A percentile compares a stretch with the other conserved stretches of the same genome.
Conservation (phyloP, 257 asterid species). For the Capsicum chinense region DNA sequence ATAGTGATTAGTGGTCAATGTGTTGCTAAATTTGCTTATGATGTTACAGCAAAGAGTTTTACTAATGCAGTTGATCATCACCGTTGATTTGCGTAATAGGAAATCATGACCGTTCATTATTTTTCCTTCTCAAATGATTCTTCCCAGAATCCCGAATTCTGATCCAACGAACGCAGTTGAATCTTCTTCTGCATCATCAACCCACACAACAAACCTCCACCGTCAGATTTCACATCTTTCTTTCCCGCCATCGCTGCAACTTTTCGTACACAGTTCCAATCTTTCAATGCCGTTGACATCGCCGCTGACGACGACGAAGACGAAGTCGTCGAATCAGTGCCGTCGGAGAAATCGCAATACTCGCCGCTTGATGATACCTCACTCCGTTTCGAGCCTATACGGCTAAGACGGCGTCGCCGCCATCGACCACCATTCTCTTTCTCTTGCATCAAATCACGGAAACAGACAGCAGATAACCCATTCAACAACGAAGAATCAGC, state of each 20-base stretch:
- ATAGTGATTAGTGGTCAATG: not conserved
- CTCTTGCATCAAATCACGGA: conserved; percentile 61
- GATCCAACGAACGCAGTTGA: conserved; percentile 64
- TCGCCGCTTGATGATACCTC: conserved; percentile 64
- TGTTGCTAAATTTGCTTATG: not conserved
- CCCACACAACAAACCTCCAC: conserved; percentile 74
- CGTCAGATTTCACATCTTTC: conserved; percentile 48
- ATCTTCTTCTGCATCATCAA: conserved; percentile 62
- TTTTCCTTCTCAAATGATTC: conserved; percentile 47
- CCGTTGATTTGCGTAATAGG: not conserved
- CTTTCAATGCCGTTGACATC: conserved; percentile 62
- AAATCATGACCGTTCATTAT: conserved; percentile 45
- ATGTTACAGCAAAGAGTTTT: not conserved
- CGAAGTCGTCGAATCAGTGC: conserved; percentile 68
- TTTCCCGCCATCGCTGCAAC: conserved; percentile 64
- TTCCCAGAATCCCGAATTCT: conserved; percentile 55
- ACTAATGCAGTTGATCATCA: not conserved
- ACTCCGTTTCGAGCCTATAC: conserved; percentile 68
- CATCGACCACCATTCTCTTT: conserved; percentile 45
- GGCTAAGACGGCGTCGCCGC: conserved; percentile 57
- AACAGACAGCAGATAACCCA: conserved; percentile 64
- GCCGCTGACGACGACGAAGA: conserved; percentile 59
- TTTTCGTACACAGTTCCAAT: conserved; percentile 56
- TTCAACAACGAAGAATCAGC: conserved; percentile 58
- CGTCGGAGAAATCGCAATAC: conserved; percentile 71